These are phyloP conservation scores for Thielaviopsis populi DNA, from an alignment of 2,329 filamentous ascomycete genomes.

Conservation along the genomic window DNA sequence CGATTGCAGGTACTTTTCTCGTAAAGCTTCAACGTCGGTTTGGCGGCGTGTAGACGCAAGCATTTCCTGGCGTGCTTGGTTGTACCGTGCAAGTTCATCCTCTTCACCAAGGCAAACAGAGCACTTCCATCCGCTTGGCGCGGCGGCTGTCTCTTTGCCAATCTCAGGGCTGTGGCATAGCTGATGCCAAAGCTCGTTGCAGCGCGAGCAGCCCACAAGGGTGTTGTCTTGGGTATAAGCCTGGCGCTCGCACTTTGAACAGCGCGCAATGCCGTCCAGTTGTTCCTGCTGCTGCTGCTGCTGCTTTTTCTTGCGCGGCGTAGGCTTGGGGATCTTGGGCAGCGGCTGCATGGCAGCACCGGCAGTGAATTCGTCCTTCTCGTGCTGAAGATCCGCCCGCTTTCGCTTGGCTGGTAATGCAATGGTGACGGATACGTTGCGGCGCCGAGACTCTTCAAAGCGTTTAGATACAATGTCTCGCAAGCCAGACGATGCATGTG, in stretches of 20 bases:
- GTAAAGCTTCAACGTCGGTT: slow-evolving; percentile 23
- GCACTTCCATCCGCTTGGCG: slow-evolving; percentile 18
- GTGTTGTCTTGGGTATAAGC: slow-evolving; percentile 18
- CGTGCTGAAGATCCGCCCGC: background rate
- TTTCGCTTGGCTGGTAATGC: slow-evolving; percentile 13
- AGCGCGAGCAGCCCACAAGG: slow-evolving; percentile 19
- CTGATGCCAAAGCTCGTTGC: slow-evolving; percentile 21
- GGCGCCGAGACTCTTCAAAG: slow-evolving; percentile 12
- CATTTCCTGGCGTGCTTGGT: slow-evolving; percentile 17
- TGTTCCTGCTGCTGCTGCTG: too few species aligned
- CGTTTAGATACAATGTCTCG: slow-evolving; percentile 11
- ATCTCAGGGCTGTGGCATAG: slow-evolving; percentile 20
- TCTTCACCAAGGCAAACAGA: slow-evolving; percentile 18
- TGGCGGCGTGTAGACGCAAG: slow-evolving; percentile 17
- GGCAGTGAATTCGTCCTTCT: background rate
- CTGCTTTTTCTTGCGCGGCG: slow-evolving; percentile 13
- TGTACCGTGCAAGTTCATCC: slow-evolving; percentile 17
- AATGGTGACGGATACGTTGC: slow-evolving; percentile 7
- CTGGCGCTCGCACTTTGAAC: slow-evolving; percentile 19
- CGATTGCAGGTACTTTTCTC: slow-evolving; percentile 23
- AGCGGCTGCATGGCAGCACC: slow-evolving; percentile 6
- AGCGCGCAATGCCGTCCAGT: slow-evolving; percentile 15
- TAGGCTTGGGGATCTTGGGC: slow-evolving; percentile 10
- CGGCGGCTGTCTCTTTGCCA: slow-evolving; percentile 13
- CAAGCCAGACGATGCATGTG: background rate